Evolutionary conservation across 345 rosid species (phyloP).

Genomic region (Toxicodendron radicans): DNA sequence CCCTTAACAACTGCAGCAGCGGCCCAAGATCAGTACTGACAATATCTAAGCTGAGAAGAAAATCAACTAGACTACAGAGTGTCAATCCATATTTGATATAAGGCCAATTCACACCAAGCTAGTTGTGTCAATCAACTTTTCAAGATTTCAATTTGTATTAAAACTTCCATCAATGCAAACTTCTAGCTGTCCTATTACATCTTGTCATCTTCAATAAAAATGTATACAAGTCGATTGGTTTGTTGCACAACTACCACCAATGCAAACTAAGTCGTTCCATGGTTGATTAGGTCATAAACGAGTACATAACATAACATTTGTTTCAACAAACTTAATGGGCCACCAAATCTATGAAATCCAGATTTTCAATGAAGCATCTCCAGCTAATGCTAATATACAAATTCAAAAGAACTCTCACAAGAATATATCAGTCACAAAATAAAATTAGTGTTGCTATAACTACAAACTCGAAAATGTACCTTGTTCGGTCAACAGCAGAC

Average conservation of each 20-base stretch:
- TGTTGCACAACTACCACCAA: neutral
- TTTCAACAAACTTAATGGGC: neutral
- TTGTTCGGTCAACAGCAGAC: slow-evolving; percentile 94
- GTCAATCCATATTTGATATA: neutral
- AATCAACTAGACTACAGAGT: too few species aligned
- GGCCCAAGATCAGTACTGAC: neutral
- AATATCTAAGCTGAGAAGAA: neutral
- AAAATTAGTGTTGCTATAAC: neutral
- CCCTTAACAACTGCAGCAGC: neutral
- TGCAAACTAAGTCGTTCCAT: neutral
- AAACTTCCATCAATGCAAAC: neutral
- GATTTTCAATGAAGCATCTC: neutral
- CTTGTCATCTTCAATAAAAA: neutral
- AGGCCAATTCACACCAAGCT: neutral
- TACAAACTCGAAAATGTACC: slow-evolving; percentile 34
- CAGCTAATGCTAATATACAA: neutral
- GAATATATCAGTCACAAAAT: neutral
- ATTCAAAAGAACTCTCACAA: neutral
- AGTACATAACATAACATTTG: neutral
- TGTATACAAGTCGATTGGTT: too few species aligned
- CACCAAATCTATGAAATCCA: neutral
- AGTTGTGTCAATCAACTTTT: neutral
- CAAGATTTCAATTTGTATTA: neutral
- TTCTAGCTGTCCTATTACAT: neutral
- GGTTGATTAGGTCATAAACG: neutral